phyloP scores from a whole-genome alignment of 352 stramenopile species.

The Phytophthora hybrid region DNA sequence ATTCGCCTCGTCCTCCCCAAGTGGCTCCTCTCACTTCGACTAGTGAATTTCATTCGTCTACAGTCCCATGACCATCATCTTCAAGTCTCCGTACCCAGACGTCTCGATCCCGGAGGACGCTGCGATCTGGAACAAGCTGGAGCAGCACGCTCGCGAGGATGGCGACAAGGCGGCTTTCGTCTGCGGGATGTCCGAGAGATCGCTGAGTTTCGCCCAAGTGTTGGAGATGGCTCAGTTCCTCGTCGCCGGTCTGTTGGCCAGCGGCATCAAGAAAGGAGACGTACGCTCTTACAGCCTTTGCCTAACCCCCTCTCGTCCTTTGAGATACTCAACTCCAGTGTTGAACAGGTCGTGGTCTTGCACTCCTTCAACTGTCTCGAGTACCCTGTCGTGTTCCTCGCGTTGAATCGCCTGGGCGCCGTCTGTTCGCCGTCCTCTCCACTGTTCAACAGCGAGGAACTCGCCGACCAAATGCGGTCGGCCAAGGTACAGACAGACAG shows the following conservation, averaged over 20 bases:
- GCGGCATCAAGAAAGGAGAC: slow-evolving; percentile 55
- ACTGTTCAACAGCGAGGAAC: slow-evolving; percentile 46
- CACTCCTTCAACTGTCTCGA: slow-evolving; percentile 69
- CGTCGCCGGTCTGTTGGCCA: slow-evolving; percentile 37
- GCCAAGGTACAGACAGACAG: slow-evolving; percentile 31
- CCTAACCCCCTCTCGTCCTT: neutral
- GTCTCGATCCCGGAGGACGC: slow-evolving; percentile 41
- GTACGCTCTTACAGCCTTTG: slow-evolving; percentile 34
- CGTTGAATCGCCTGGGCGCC: slow-evolving; percentile 48
- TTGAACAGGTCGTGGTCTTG: slow-evolving; percentile 46
- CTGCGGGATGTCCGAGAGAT: slow-evolving; percentile 47
- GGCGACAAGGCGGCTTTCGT: slow-evolving; percentile 45
- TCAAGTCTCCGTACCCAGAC: slow-evolving; percentile 44
- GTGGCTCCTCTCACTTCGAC: neutral
- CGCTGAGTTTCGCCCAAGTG: slow-evolving; percentile 45
- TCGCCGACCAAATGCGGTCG: slow-evolving; percentile 45
- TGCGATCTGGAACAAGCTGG: slow-evolving; percentile 54
- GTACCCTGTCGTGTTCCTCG: slow-evolving; percentile 54
- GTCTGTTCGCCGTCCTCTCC: slow-evolving; percentile 53
- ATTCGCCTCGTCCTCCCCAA: slow-evolving; percentile 16
- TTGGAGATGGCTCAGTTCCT: slow-evolving; percentile 35
- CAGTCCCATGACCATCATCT: slow-evolving; percentile 42
- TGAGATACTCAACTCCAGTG: slow-evolving; percentile 1
- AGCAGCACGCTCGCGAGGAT: slow-evolving; percentile 38
- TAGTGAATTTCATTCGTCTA: slow-evolving; percentile 15